phyloP scores from a whole-genome alignment of 208 protist genomes.

The Lotmaria passim region DNA sequence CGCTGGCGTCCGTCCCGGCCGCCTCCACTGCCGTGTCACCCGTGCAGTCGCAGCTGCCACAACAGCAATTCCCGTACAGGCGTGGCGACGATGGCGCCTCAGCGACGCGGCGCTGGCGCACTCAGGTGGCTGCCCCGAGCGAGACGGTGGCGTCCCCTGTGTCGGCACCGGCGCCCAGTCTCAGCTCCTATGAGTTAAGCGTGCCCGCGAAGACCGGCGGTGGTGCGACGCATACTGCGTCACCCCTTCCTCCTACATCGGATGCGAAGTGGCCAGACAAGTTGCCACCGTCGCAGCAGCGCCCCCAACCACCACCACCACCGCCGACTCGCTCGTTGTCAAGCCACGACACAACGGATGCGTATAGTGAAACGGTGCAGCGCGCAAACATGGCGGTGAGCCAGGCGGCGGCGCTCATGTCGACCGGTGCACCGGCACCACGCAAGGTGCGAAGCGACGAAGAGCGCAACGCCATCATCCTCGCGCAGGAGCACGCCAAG shows the following conservation, averaged over 20 bases:
- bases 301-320: neutral
- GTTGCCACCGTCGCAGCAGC: neutral
- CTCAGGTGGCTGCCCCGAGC: neutral
- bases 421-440: neutral
- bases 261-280: neutral
- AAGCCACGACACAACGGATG: neutral
- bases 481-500: constrained; percentile 72
- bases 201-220: neutral
- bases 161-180: neutral
- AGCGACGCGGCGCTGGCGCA: constrained; percentile 18
- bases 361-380: neutral
- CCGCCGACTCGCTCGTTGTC: neutral
- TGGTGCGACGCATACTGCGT: neutral
- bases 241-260: neutral
- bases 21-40: neutral
- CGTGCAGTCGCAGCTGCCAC: neutral
- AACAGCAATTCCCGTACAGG: neutral
- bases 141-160: neutral
- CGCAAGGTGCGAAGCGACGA: constrained; percentile 38
- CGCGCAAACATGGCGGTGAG: constrained; percentile 11
- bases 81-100: constrained; percentile 13
- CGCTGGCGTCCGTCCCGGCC: neutral
- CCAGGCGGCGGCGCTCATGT: constrained; percentile 19
- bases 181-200: neutral
- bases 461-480: constrained; percentile 50